phyloP scores from a whole-genome alignment of 176 grass and related monocot genomes.

The Carex littledalei region DNA sequence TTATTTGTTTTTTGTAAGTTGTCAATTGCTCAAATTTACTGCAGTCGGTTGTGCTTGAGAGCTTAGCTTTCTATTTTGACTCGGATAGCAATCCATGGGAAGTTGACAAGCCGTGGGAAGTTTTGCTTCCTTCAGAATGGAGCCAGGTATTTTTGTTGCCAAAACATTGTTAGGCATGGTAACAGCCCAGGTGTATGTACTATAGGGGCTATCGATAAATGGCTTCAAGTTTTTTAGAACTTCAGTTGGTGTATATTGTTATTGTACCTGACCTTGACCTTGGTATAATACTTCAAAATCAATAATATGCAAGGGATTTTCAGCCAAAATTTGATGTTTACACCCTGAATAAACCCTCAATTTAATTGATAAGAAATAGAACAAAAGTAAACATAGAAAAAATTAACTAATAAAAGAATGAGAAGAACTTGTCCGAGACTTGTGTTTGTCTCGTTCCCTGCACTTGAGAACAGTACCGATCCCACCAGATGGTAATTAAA shows the following conservation, averaged over 20 bases:
- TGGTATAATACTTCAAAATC: background rate
- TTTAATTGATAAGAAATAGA: background rate
- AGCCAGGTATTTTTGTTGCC: slow-evolving; percentile 50
- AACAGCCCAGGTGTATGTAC: background rate
- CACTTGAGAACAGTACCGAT: background rate
- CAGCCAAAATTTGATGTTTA: background rate
- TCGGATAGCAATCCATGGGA: slow-evolving; percentile 82
- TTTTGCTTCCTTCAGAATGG: slow-evolving; percentile 90
- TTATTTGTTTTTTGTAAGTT: background rate
- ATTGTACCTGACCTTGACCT: background rate
- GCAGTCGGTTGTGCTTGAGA: slow-evolving; percentile 91
- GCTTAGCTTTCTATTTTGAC: slow-evolving; percentile 94
- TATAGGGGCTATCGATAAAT: background rate
- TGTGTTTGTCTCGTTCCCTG: background rate
- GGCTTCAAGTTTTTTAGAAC: background rate
- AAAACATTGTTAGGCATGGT: background rate
- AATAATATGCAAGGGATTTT: background rate
- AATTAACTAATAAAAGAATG: background rate
- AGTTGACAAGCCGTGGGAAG: slow-evolving; percentile 77
- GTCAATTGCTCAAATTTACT: slow-evolving; percentile 15
- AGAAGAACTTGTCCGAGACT: background rate
- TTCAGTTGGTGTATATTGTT: background rate
- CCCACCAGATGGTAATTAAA: too few species aligned
- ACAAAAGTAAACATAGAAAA: background rate
- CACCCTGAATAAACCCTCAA: background rate